Conservation (phyloP, 2,329 filamentous ascomycete species). For the Leptographium wingfieldii region DNA sequence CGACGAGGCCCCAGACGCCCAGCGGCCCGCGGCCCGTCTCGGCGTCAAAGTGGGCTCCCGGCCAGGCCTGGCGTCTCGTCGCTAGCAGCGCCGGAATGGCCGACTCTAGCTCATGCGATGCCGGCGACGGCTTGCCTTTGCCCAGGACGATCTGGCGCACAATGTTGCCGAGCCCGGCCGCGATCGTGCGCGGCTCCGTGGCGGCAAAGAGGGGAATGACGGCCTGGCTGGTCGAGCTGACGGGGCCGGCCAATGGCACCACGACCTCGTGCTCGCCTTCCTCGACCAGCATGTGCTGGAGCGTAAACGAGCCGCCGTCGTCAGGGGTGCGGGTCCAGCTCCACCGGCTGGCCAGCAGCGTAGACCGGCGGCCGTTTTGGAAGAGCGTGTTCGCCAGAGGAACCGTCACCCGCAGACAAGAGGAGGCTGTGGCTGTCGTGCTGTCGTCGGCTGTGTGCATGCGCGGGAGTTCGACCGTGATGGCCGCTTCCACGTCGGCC, state of each 20-base stretch:
- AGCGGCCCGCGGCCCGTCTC: slow-evolving; percentile 26
- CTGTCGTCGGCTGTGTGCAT: slow-evolving; percentile 25
- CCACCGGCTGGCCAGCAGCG: slow-evolving; percentile 37
- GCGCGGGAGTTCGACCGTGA: slow-evolving; percentile 28
- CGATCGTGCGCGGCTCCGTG: slow-evolving; percentile 48
- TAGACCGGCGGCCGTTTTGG: slow-evolving; percentile 51
- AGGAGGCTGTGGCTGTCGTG: slow-evolving; percentile 13
- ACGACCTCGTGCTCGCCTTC: slow-evolving; percentile 19
- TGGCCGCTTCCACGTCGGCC: slow-evolving; percentile 20
- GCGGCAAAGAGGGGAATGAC: slow-evolving; percentile 44
- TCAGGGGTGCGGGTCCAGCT: not conserved
- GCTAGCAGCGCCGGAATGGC: slow-evolving; percentile 31
- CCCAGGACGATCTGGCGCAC: slow-evolving; percentile 47
- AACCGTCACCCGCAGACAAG: slow-evolving; percentile 31
- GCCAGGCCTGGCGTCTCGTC: slow-evolving; percentile 1
- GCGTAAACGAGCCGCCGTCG: not conserved
- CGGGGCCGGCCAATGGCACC: not conserved
- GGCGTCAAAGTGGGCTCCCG: slow-evolving; percentile 4
- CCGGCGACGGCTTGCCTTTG: slow-evolving; percentile 33
- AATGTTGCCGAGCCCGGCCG: slow-evolving; percentile 65
- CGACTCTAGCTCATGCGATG: slow-evolving; percentile 59
- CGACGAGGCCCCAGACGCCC: slow-evolving; percentile 61
- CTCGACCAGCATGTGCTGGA: not conserved
- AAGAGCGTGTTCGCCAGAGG: slow-evolving; percentile 72
- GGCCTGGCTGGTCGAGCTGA: not conserved